A percentile compares a stretch with the other conserved stretches of the same genome.
phyloP scores from a whole-genome alignment of 495 filamentous ascomycete genomes.

The Tuber microsphaerosporum region DNA sequence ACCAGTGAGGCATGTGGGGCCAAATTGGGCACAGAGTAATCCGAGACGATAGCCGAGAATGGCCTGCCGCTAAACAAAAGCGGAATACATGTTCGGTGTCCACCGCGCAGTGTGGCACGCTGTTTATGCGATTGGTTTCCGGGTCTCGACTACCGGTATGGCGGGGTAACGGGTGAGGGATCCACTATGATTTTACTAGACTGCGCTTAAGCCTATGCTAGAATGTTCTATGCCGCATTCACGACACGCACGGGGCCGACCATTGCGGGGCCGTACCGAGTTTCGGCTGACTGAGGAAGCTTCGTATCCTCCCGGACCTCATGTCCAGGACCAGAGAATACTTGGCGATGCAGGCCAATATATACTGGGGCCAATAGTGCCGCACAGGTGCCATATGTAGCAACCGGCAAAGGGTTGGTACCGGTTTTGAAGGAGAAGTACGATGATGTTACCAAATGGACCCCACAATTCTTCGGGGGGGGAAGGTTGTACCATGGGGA shows the following conservation, averaged over 20 bases:
- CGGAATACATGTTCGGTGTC: not conserved
- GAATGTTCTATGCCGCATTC: not conserved
- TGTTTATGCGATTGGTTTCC: not conserved
- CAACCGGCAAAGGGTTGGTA: not conserved
- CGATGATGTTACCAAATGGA: not conserved
- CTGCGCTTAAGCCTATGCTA: not conserved
- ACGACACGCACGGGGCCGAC: not conserved
- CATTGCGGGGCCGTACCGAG: not conserved
- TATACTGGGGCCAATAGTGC: not conserved
- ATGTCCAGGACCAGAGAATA: not conserved
- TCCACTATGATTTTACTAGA: not conserved
- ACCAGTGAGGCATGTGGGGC: not conserved
- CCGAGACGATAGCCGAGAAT: not conserved
- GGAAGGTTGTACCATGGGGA: not conserved
- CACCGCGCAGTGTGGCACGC: not conserved
- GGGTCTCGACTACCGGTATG: not conserved
- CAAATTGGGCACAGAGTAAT: not conserved
- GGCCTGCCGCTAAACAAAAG: conserved; percentile 1
- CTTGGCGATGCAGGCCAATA: not conserved
- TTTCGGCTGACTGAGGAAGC: not conserved
- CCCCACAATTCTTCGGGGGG: not conserved
- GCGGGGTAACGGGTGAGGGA: not conserved
- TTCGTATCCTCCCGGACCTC: not conserved
- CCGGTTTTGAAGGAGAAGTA: not conserved
- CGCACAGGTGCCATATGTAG: not conserved